phyloP scores from a whole-genome alignment of 2,329 filamentous ascomycete species.

The Curvularia spicifera region DNA sequence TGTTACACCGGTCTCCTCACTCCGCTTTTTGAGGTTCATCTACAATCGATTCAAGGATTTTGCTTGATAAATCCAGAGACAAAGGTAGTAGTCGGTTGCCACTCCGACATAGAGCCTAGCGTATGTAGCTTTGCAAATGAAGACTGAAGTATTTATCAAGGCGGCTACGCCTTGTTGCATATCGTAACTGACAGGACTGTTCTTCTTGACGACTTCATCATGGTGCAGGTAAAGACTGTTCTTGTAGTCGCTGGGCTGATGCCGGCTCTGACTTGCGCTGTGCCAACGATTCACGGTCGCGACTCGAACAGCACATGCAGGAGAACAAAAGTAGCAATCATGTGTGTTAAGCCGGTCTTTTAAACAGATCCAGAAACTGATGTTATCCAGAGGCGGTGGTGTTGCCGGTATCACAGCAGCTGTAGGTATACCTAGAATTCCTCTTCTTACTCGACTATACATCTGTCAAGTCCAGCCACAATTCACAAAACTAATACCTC shows the following conservation, averaged over 20 bases:
- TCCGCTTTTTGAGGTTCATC: background rate
- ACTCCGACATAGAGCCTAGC: background rate
- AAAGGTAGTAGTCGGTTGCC: background rate
- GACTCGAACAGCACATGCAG: conserved; percentile 35
- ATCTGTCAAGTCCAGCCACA: background rate
- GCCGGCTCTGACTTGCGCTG: conserved; percentile 20
- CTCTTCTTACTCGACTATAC: no score
- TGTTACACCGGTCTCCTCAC: background rate
- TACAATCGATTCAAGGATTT: background rate
- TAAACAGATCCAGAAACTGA: conserved; percentile 8
- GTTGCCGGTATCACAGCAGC: conserved; percentile 69
- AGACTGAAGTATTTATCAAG: conserved; percentile 8
- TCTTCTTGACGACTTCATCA: conserved; percentile 3
- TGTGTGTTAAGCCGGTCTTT: conserved; percentile 24
- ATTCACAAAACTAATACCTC: conserved; percentile 3
- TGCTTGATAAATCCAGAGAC: background rate
- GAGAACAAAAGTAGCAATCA: conserved; percentile 43
- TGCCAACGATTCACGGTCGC: conserved; percentile 20
- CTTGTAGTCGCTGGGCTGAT: conserved; percentile 14
- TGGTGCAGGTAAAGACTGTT: conserved; percentile 7
- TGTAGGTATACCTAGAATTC: conserved; percentile 37
- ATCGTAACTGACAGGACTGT: background rate
- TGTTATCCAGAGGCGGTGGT: conserved; percentile 58
- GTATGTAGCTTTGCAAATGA: background rate
- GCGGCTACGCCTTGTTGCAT: background rate